Evolutionary conservation across 73 alveolate species (phyloP), one percentile per base, ranked within the genome.

Genomic region (Paramecium primaurelia): DNA sequence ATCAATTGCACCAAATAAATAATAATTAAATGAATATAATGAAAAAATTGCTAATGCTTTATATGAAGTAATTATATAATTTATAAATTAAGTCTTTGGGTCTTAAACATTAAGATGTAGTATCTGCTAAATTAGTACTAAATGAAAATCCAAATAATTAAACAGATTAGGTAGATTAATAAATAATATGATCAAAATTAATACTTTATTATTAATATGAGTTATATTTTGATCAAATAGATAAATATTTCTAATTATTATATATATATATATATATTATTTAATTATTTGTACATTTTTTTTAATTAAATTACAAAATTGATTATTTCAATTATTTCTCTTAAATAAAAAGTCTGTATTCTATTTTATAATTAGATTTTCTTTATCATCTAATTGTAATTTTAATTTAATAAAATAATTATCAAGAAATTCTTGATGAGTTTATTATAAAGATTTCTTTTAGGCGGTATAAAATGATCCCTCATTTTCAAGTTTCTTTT

Each of bases 41-140:
- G 94, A 89, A 38, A 89, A 89, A 37, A 42, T 89, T 26, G 25
- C 94, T n/a, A 32, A 71, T 42, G 86, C 94, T 20, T 77, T 89
- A 6, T 71, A 71, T 40, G 37, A 38, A 2, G 94, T 89, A 89
- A 71, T 3, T 49, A 54, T 89, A 0, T 25, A 7, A 10, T 11
- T 64, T 10, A 58, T 8, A 71, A 1, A 34, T 38, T 20, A 25
- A 64, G 84, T 28, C 84, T 34, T 34, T 64, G 84, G 84, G 84
- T 32, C 69, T 54, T 34, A 54, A 54, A 54, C 69, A 34, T 54
- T 22, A 54, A 18, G 69, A 54, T 20, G 69, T 44, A 2, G 77
- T 59, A 6, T 18, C 77, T 26, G 77, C 77, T 1, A 59, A 59
- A 59, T 59, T 59, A 3, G 26, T 6, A 10, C 84, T 28, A 64